These are phyloP conservation scores for Neofusicoccum sp. DNA, from an alignment of 2,329 filamentous ascomycete genomes.

Conservation along the genomic window DNA sequence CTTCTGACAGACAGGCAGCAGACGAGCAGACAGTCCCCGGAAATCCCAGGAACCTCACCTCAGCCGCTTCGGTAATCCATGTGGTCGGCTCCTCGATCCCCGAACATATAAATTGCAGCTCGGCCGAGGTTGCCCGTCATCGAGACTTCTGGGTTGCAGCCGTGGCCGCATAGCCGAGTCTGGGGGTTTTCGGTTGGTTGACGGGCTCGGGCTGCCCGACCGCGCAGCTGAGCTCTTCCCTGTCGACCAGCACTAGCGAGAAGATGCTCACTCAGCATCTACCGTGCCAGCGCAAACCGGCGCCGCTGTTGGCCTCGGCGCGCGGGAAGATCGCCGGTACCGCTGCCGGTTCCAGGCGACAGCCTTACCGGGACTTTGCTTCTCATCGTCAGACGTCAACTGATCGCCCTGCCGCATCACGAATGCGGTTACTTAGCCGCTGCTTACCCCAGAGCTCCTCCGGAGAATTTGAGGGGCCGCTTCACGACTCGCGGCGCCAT, in stretches of 20 bases:
- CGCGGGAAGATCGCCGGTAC: neutral
- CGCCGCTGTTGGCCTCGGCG: neutral
- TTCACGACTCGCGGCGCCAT: neutral
- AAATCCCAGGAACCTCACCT: neutral
- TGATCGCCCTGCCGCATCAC: neutral
- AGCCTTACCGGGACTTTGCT: neutral
- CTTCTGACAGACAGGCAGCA: neutral
- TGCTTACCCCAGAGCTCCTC: neutral
- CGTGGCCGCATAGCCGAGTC: neutral
- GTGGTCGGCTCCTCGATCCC: neutral
- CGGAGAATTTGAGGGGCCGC: constrained; percentile 17
- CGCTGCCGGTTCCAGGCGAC: neutral
- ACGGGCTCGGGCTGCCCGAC: neutral
- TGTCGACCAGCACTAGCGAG: neutral
- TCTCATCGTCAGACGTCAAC: neutral
- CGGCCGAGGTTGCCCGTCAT: constrained; percentile 1
- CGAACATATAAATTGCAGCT: neutral
- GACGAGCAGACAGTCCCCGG: neutral
- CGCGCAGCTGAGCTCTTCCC: neutral
- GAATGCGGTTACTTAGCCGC: neutral
- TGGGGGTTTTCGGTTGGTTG: neutral
- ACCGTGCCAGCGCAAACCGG: neutral
- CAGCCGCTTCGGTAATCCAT: neutral
- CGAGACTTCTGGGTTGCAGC: neutral
- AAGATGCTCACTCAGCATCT: constrained; percentile 4